Evolutionary conservation across 208 protist species (phyloP).

Genomic region (Leishmania major): DNA sequence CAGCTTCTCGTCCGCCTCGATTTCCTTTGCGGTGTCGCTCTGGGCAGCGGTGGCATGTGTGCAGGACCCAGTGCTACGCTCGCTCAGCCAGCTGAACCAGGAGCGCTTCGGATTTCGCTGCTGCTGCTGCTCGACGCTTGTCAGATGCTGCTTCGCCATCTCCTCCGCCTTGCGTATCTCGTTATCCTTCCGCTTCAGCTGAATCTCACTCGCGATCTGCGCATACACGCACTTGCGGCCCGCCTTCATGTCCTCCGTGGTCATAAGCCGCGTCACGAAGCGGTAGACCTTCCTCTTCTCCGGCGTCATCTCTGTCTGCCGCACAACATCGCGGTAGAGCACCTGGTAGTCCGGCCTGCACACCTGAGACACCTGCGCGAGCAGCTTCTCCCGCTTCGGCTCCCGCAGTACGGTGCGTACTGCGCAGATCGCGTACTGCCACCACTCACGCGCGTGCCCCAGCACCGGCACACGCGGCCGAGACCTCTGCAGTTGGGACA

Average conservation of each 20-base stretch:
- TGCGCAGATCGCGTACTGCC: conserved; percentile 66
- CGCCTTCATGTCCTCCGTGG: conserved; percentile 71
- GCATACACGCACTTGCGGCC: conserved; percentile 75
- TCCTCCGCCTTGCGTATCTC: conserved; percentile 58
- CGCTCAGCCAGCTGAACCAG: conserved; percentile 62
- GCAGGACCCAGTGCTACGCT: conserved; percentile 13
- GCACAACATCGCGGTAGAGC: conserved; percentile 77
- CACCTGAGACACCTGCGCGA: conserved; percentile 63
- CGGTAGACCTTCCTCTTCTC: conserved; percentile 66
- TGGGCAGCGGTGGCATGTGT: neutral
- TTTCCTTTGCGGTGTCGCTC: conserved; percentile 28
- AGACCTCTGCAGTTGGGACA: conserved; percentile 35
- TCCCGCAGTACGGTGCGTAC: conserved; percentile 46
- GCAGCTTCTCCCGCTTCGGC: conserved; percentile 48
- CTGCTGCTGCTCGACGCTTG: conserved; percentile 19
- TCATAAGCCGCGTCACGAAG: conserved; percentile 86
- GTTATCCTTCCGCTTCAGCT: conserved; percentile 70
- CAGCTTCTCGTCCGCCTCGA: conserved; percentile 52
- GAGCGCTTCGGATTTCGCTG: conserved; percentile 27
- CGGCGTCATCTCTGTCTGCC: conserved; percentile 62
- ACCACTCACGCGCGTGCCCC: conserved; percentile 68
- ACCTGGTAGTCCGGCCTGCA: conserved; percentile 70
- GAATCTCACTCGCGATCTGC: conserved; percentile 75
- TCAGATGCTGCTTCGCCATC: conserved; percentile 33
- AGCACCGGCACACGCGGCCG: conserved; percentile 58